Percentiles rank a stretch among this genome's conserved stretches.
Conservation (phyloP, 495 filamentous ascomycete species). For the Sporormia fimetaria region DNA sequence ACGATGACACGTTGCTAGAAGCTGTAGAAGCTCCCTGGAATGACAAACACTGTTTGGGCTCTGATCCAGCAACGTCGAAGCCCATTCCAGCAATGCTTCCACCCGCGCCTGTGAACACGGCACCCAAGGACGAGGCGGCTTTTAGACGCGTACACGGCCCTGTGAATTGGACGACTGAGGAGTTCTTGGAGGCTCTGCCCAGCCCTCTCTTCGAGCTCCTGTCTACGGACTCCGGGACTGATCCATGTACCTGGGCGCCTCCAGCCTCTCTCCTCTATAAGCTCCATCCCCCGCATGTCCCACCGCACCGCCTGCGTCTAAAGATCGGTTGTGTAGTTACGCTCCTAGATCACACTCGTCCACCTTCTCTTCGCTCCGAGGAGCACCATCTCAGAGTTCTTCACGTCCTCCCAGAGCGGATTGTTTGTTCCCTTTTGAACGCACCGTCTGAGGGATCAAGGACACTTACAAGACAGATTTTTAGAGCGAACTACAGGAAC, state of each 20-base stretch:
- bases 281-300: conserved; percentile 13
- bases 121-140: conserved; percentile 2
- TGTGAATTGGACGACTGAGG: conserved; percentile 15
- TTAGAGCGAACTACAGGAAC: conserved; percentile 13
- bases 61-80: neutral
- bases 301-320: conserved; percentile 16
- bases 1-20: conserved; percentile 18
- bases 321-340: conserved; percentile 18
- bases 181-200: conserved; percentile 4
- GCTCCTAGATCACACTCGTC: too few relatives aligned
- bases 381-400: conserved; percentile 15
- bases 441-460: conserved; percentile 14
- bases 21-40: conserved; percentile 11
- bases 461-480: conserved; percentile 11
- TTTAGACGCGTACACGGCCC: conserved; percentile 21
- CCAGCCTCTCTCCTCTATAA: conserved; percentile 12
- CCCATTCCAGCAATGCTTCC: neutral
- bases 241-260: conserved; percentile 9
- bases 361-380: too few relatives aligned
- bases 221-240: conserved; percentile 12
- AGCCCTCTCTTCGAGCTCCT: conserved; percentile 18
- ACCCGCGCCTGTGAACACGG: neutral
- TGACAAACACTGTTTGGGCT: too few relatives aligned
- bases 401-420: conserved; percentile 3
- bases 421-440: conserved; percentile 19